Evolutionary conservation across 1,284 basidiomycete species (phyloP), one percentile per base, ranked within the genome.

Genomic region (Ustilago crameri): DNA sequence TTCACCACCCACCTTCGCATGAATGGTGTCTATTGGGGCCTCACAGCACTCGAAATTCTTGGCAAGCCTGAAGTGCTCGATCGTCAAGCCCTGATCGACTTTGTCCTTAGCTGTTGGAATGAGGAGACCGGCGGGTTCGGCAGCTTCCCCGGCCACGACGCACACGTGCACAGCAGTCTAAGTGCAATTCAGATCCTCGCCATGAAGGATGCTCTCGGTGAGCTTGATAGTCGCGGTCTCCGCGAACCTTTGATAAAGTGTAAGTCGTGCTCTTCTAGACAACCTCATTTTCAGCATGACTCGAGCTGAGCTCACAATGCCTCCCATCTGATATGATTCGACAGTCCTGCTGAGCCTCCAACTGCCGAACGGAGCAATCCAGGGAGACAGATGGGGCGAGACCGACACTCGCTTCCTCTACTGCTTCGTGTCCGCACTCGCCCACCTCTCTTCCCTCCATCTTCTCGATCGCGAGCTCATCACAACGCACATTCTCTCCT

Each of bases 11-110:
- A 98, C 84, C 87, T 98, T 9, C 92, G 95, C 9, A 87, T 98
- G 85, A 98, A 98, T 83, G 95, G 94, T 9, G 87, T 98, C 17
- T 98, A 98, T 84, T 99, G 95, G 95, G 95, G 93, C 10, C 86
- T 95, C 24, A 93, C 91, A 0, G 93, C 95, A 0, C 85, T 96
- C 3, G 90, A 88, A 48, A 87, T 94, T 27, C 91, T 98, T 89
- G 88, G 87, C 0, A 88, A 87, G 24, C 86, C 89, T 44, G 90
- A 94, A 47, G 92, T 91, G 0, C 85, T 98, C 20, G 87, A 91
- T 71, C 85, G 90, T 46, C 88, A 92, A 14, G 93, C 92, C 60
- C 92, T 93, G 87, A 88, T 98, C 42, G 87, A 88, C 8, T 98
- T 92, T 83, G 93, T 98, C 35, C 88, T 94, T 88, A 90, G 88